These are phyloP conservation scores for Keqinozyma sinolaborantium DNA, from an alignment of 1,139 yeast genomes.

Conservation along the genomic window DNA sequence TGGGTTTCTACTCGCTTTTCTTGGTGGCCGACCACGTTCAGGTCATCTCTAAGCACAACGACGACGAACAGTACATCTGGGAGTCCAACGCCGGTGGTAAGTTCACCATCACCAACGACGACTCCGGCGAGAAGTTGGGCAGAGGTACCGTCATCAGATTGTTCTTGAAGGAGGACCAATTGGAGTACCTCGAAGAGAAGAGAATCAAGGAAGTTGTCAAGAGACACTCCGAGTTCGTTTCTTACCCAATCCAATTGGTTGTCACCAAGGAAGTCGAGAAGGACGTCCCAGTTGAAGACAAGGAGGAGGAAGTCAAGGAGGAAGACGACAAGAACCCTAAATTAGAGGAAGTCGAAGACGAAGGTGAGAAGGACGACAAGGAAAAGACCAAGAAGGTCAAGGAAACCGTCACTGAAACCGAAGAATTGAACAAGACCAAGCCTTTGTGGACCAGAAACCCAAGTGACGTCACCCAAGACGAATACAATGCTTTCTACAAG, in stretches of 20 bases:
- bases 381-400: constrained; percentile 73
- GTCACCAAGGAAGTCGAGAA: constrained; percentile 98
- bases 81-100: constrained; percentile 99
- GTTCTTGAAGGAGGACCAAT: constrained; percentile 98
- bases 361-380: constrained; percentile 65
- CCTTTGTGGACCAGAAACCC: constrained; percentile 99
- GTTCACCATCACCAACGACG: constrained; percentile 93
- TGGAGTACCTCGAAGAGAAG: constrained; percentile 98
- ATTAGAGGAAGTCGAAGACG: constrained; percentile 69
- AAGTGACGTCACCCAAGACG: constrained; percentile 95
- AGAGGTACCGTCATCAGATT: constrained; percentile 97
- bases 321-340: constrained; percentile 56
- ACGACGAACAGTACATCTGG: constrained; percentile 99
- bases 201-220: constrained; percentile 98
- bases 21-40: constrained; percentile 99
- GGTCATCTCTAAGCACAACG: constrained; percentile 97
- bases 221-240: constrained; percentile 99
- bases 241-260: constrained; percentile 98
- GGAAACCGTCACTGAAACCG: constrained; percentile 84
- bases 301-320: constrained; percentile 47
- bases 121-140: constrained; percentile 75
- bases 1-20: constrained; percentile 99
- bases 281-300: constrained; percentile 79
- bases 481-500: constrained; percentile 99
- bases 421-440: constrained; percentile 98